These are phyloP conservation scores for Arabidopsis arenosa DNA, from an alignment of 345 rosid genomes.

Conservation along the genomic window DNA sequence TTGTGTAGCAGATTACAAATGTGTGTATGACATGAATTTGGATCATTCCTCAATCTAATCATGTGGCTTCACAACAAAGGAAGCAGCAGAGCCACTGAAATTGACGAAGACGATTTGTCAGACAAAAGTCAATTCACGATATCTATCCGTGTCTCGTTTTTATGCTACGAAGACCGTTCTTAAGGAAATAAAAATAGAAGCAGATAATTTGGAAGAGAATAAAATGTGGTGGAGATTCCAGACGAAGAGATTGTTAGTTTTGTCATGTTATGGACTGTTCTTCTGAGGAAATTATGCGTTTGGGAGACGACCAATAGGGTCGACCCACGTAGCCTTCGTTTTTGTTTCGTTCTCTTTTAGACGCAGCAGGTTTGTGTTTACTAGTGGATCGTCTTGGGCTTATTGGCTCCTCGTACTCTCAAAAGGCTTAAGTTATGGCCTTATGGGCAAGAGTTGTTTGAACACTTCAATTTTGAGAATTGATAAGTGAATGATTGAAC, in stretches of 20 bases:
- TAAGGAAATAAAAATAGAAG: neutral
- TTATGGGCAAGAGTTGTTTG: neutral
- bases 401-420: conserved; percentile 25
- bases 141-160: conserved; percentile 29
- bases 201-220: conserved; percentile 23
- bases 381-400: neutral
- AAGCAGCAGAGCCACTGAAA: conserved; percentile 46
- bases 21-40: conserved; percentile 45
- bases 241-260: conserved; percentile 15
- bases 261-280: conserved; percentile 1
- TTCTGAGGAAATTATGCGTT: neutral
- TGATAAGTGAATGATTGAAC: too few species aligned
- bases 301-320: conserved; percentile 20
- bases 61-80: conserved; percentile 35
- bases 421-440: conserved; percentile 19
- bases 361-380: neutral
- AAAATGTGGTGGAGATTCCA: conserved; percentile 44
- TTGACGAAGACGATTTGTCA: conserved; percentile 30
- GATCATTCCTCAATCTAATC: conserved; percentile 38
- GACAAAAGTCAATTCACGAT: conserved; percentile 30
- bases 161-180: conserved; percentile 10
- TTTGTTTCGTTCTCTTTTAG: neutral
- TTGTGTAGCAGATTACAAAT: conserved; percentile 39
- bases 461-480: neutral
- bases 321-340: neutral